These are phyloP conservation scores for Lablab purpureus DNA, from an alignment of 306 rosid species.

Conservation along the genomic window DNA sequence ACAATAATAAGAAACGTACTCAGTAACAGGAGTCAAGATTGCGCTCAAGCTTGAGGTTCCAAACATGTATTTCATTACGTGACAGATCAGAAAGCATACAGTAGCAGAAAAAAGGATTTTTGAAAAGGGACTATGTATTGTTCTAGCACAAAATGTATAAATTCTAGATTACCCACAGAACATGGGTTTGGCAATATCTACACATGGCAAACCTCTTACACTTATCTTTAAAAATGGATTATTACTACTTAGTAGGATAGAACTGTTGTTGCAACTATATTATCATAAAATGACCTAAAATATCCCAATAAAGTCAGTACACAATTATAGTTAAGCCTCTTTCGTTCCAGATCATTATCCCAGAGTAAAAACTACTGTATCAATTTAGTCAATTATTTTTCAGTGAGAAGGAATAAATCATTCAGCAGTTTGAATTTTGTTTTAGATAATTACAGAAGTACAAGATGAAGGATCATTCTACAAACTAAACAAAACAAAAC, in stretches of 20 bases:
- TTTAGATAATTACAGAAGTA: not conserved
- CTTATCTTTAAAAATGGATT: not conserved
- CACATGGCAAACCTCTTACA: not conserved
- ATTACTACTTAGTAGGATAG: not conserved
- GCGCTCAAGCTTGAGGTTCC: not conserved
- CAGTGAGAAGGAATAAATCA: not conserved
- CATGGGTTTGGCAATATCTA: not conserved
- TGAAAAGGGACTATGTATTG: not conserved
- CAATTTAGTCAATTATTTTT: not conserved
- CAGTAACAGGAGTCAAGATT: not conserved
- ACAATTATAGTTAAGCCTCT: not conserved
- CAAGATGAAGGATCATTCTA: conserved; percentile 16
- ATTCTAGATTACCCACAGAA: not conserved
- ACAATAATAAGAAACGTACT: conserved; percentile 7
- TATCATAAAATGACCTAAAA: not conserved
- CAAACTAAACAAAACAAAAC: not conserved
- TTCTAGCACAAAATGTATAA: not conserved
- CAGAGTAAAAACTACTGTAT: not conserved
- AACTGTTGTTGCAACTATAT: not conserved
- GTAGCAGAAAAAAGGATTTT: not conserved
- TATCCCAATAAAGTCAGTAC: conserved; percentile 3
- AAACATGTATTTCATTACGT: not conserved
- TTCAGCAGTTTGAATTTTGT: conserved; percentile 8
- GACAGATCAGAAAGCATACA: not conserved
- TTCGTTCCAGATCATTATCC: not conserved